phyloP scores from a whole-genome alignment of 768 basidiomycete species.

The Russula sp. region DNA sequence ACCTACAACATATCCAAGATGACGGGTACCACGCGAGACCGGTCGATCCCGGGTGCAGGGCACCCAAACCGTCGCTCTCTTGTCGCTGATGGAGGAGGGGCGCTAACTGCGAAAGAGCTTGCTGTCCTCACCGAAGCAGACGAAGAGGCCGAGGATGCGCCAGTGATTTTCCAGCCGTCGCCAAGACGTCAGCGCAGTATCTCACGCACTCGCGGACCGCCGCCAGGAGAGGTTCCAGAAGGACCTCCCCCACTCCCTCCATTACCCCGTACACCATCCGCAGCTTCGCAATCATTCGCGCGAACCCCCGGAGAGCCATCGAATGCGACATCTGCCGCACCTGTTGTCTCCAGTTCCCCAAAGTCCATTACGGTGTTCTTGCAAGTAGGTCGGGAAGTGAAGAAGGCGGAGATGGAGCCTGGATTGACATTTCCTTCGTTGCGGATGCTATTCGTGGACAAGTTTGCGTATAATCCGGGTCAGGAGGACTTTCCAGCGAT shows the following conservation, averaged over 20 bases:
- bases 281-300: neutral
- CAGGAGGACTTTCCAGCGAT: conserved; percentile 93
- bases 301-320: conserved; percentile 1
- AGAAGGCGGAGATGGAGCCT: conserved; percentile 74
- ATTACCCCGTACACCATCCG: conserved; percentile 23
- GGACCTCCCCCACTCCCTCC: conserved; percentile 39
- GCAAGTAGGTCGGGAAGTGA: conserved; percentile 86
- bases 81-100: conserved; percentile 51
- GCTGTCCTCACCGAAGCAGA: conserved; percentile 73
- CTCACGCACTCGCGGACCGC: conserved; percentile 30
- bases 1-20: conserved; percentile 94
- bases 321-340: conserved; percentile 11
- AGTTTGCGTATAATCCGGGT: conserved; percentile 91
- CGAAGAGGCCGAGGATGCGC: conserved; percentile 46
- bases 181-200: conserved; percentile 31
- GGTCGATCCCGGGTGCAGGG: conserved; percentile 37
- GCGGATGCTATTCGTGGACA: conserved; percentile 88
- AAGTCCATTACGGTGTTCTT: conserved; percentile 68
- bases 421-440: conserved; percentile 70
- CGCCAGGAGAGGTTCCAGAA: conserved; percentile 34
- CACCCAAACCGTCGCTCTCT: conserved; percentile 65
- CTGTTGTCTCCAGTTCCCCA: conserved; percentile 29
- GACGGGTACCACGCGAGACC: conserved; percentile 58
- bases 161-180: conserved; percentile 26
- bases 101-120: conserved; percentile 67